Evolutionary conservation across 2,329 filamentous ascomycete genomes (phyloP), one percentile per base, ranked within the genome.

Genomic region (Cercospora janseana): DNA sequence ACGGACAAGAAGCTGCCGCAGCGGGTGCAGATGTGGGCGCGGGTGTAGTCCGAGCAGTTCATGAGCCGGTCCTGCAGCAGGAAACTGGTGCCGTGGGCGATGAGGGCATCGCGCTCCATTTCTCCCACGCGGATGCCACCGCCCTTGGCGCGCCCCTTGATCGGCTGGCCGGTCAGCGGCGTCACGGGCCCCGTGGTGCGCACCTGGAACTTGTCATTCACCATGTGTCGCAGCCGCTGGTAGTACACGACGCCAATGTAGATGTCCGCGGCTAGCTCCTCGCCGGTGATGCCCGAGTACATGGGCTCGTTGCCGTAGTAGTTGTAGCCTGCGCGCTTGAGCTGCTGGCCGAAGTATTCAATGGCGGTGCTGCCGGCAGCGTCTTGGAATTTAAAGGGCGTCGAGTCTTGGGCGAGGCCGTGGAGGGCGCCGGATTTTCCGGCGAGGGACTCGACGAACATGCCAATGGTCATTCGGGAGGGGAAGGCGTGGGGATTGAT

Each of bases 401-500:
- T 97, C 35, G 83, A 91, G 69, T 98, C 93, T 70, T 97, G 93
- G 0, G 93, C 88, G n/a, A 96, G 79, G 38, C 93, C 93, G 69
- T 98, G 93, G 27, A 98, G 80, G 10, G 92, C 88, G 38, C 93
- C 93, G 7, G 92, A 83, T 75, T 98, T 98, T 54, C 93, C 93
- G 7, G 93, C 93, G 45, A 98, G 79, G 4, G 91, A 96, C 75
- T 98, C 93, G 66, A 98, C 83, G 71, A 98, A 97, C 88, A 97
- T 97, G 66, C 93, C 93, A 67, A 98, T 98, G 15, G 93, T 98
- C 93, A 98, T 98, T 72, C 93, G 91, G 37, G 92, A 97, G 6
- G 93, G 93, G 79, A 98, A 98, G 66, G 93, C 93, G 79, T 98
- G 93, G 31, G 93, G 93, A 74, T 98, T 98, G 78, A 98, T 98